These are phyloP conservation scores for Phytophthora brassicae DNA, from an alignment of 352 stramenopile species.

Conservation along the genomic window DNA sequence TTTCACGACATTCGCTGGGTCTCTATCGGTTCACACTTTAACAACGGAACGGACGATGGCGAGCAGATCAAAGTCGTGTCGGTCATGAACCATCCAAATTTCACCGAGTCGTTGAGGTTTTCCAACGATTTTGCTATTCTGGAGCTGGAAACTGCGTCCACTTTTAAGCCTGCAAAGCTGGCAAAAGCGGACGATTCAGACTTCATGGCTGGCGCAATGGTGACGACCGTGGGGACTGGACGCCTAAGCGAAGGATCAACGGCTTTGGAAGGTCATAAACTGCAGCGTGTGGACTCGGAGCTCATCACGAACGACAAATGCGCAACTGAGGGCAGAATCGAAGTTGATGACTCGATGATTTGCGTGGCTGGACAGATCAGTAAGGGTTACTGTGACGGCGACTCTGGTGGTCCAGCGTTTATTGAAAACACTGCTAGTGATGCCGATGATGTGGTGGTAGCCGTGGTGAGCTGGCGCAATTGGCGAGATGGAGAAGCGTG, in stretches of 20 bases:
- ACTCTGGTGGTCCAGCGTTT: constrained; percentile 57
- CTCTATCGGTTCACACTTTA: constrained; percentile 57
- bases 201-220: constrained; percentile 29
- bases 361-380: constrained; percentile 50
- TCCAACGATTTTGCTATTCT: constrained; percentile 63
- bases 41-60: constrained; percentile 43
- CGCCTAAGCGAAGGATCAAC: constrained; percentile 24
- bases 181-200: constrained; percentile 29
- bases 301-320: constrained; percentile 47
- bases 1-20: constrained; percentile 42
- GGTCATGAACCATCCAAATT: constrained; percentile 54
- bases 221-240: constrained; percentile 30
- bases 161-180: constrained; percentile 37
- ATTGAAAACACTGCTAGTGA: constrained; percentile 29
- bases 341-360: constrained; percentile 51
- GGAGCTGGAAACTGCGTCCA: constrained; percentile 40
- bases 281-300: constrained; percentile 43
- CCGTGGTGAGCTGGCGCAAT: constrained; percentile 60
- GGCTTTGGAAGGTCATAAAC: constrained; percentile 15
- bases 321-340: constrained; percentile 19
- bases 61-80: constrained; percentile 51
- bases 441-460: constrained; percentile 42
- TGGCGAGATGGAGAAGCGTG: constrained; percentile 48
- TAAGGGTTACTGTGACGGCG: constrained; percentile 57
- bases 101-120: constrained; percentile 22